A percentile compares a stretch with the other conserved stretches of the same genome.
phyloP scores from a whole-genome alignment of 768 basidiomycete species.

The Amanita rubescens region DNA sequence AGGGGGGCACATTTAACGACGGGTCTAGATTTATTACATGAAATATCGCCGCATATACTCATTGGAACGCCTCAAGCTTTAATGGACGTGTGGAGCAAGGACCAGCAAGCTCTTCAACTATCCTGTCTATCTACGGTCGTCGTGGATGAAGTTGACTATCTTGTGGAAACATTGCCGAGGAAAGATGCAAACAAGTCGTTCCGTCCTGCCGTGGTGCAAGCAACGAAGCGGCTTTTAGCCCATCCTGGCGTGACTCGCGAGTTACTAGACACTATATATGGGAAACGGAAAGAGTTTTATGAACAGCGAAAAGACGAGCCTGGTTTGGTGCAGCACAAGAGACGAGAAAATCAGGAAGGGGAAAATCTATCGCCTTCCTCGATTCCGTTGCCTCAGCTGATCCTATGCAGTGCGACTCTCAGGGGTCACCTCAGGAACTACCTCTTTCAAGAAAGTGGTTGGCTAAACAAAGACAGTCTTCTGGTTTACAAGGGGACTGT shows the following conservation, averaged over 20 bases:
- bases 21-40: slow-evolving; percentile 30
- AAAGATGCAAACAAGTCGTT: slow-evolving; percentile 32
- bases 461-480: slow-evolving; percentile 41
- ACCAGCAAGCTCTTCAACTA: slow-evolving; percentile 38
- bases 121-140: slow-evolving; percentile 47
- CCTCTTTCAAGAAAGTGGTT: slow-evolving; percentile 50
- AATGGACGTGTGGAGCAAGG: slow-evolving; percentile 43
- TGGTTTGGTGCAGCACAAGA: slow-evolving; percentile 6
- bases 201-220: slow-evolving; percentile 27
- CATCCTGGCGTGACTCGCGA: slow-evolving; percentile 56
- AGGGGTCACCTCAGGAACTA: slow-evolving; percentile 45
- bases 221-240: slow-evolving; percentile 32
- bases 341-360: not conserved
- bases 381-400: slow-evolving; percentile 42
- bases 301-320: slow-evolving; percentile 12
- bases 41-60: slow-evolving; percentile 54
- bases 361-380: not conserved
- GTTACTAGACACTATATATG: slow-evolving; percentile 53
- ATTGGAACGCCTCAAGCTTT: slow-evolving; percentile 68
- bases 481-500: slow-evolving; percentile 29
- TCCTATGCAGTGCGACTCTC: slow-evolving; percentile 69
- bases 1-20: slow-evolving; percentile 30
- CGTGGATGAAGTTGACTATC: slow-evolving; percentile 72
- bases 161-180: slow-evolving; percentile 48
- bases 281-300: slow-evolving; percentile 22